These are phyloP conservation scores for Rhodotorula sp. DNA, from an alignment of 1,284 basidiomycete genomes.

Conservation along the genomic window DNA sequence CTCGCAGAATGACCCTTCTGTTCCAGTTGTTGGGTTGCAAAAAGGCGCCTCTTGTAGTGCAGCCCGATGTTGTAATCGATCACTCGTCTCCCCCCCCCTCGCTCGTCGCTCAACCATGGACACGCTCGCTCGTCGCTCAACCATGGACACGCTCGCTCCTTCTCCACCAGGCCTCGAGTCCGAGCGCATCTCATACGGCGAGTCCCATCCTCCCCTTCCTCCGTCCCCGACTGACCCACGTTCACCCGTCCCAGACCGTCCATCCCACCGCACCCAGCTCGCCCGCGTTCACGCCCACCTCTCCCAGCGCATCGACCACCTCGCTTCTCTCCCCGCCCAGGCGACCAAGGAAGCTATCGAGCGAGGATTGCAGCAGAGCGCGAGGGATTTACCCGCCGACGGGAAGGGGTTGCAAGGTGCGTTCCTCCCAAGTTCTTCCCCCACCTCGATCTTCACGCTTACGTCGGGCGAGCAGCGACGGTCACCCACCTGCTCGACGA, in stretches of 20 bases:
- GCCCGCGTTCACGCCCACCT: constrained; percentile 1
- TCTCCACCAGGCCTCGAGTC: no score
- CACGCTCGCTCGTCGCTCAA: no score
- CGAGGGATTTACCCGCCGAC: background rate
- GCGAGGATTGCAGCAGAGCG: constrained; percentile 10
- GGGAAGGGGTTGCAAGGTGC: constrained; percentile 25
- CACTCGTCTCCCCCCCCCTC: no score
- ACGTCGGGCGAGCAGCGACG: constrained; percentile 9
- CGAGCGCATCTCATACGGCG: constrained; percentile 5
- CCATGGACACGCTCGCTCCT: no score
- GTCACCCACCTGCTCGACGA: constrained; percentile 35
- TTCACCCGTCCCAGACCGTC: background rate
- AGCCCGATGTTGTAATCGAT: no score
- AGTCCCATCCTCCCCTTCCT: background rate
- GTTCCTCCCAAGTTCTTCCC: background rate
- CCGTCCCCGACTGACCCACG: background rate
- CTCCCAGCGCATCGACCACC: background rate
- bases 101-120: no score
- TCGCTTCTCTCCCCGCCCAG: background rate
- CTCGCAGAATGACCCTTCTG: background rate
- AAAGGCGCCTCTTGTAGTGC: no score
- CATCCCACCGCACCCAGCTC: background rate
- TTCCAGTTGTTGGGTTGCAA: no score
- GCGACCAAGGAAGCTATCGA: constrained; percentile 24
- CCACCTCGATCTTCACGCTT: no score